Conservation (phyloP, 2,329 filamentous ascomycete genomes). For the Fusarium avenaceum region DNA sequence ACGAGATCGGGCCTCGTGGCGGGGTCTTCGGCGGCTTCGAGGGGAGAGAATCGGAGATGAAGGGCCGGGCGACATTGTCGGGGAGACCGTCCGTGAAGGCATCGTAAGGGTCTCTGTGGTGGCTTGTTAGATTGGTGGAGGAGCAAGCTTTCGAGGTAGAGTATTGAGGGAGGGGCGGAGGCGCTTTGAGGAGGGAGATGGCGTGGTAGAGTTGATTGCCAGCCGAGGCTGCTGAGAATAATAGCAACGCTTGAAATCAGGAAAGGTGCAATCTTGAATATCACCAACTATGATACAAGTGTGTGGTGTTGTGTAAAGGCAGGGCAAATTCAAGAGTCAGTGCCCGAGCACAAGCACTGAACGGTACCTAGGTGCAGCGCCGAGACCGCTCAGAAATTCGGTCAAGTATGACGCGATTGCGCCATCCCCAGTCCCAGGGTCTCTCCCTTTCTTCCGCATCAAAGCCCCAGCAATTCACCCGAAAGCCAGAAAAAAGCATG, state of each 20-base stretch:
- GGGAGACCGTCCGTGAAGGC: constrained; percentile 45
- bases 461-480: constrained; percentile 7
- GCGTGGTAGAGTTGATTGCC: no score
- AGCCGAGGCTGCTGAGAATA: neutral
- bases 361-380: constrained; percentile 22
- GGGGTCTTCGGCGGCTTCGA: constrained; percentile 45
- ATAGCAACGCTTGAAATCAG: fast-evolving
- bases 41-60: constrained; percentile 45
- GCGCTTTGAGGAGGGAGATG: neutral
- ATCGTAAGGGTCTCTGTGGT: constrained; percentile 39
- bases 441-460: constrained; percentile 4
- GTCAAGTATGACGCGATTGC: constrained; percentile 44
- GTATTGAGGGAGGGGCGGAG: constrained; percentile 21
- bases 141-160: neutral
- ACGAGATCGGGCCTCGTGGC: constrained; percentile 70
- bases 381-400: constrained; percentile 39
- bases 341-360: neutral
- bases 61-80: constrained; percentile 41
- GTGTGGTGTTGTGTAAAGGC: constrained; percentile 19
- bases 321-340: constrained; percentile 26
- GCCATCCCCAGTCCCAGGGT: constrained; percentile 23
- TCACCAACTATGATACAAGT: neutral
- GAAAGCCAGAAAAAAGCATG: constrained; percentile 5
- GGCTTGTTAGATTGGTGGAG: constrained; percentile 15
- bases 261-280: neutral